Evolutionary conservation across 805 yeast genomes (phyloP).

Genomic region (Grigorovia humatica): DNA sequence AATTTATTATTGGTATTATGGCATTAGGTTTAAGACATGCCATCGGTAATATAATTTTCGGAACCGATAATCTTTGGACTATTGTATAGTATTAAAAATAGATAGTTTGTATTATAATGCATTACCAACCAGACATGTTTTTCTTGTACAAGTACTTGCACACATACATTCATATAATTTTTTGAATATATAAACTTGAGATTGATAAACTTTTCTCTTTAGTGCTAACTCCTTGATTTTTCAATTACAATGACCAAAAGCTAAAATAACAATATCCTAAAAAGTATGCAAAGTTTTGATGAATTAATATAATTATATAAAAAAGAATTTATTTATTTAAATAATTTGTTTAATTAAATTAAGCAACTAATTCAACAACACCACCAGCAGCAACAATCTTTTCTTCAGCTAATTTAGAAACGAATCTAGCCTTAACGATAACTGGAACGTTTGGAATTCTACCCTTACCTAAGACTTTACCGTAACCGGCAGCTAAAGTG

Average conservation of each 20-base stretch:
- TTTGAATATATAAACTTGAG: too few relatives aligned
- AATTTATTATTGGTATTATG: constrained; percentile 52
- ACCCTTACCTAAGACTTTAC: constrained; percentile 99
- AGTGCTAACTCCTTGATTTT: too few relatives aligned
- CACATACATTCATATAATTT: too few relatives aligned
- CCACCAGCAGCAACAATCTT: constrained; percentile 99
- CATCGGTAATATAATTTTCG: constrained; percentile 77
- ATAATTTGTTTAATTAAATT: constrained; percentile 30
- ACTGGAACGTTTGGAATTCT: constrained; percentile 96
- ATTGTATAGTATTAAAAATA: neutral
- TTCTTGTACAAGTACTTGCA: too few relatives aligned
- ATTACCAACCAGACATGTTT: too few relatives aligned
- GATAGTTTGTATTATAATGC: too few relatives aligned
- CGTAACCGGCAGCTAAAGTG: constrained; percentile 99
- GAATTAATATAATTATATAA: constrained; percentile 1
- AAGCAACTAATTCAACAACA: constrained; percentile 98
- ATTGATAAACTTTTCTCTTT: too few relatives aligned
- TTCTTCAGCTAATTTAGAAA: constrained; percentile 98
- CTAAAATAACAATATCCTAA: too few relatives aligned
- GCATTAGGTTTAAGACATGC: constrained; percentile 72
- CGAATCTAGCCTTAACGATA: constrained; percentile 98
- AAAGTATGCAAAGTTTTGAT: neutral
- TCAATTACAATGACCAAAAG: too few relatives aligned
- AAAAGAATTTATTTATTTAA: neutral
- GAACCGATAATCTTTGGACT: constrained; percentile 66